These are phyloP conservation scores for Phytophthora vignae DNA, from an alignment of 352 stramenopile species.

Conservation along the genomic window DNA sequence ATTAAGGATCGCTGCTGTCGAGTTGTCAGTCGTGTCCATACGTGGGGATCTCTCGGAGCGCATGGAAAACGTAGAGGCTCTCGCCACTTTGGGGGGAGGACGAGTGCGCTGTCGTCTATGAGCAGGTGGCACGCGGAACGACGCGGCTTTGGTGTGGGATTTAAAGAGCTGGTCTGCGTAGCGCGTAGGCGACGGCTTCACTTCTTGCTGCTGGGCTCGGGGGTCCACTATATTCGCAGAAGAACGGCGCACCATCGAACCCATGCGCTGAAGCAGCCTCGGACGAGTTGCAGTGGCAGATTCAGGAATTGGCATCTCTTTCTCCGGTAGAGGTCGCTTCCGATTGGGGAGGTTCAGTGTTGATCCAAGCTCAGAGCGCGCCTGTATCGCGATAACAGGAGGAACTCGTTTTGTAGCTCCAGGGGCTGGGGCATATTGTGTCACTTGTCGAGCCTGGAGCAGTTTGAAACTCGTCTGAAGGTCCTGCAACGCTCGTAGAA, in stretches of 20 bases:
- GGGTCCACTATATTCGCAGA: slow-evolving; percentile 5
- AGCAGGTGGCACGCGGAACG: background rate
- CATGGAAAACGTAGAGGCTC: slow-evolving; percentile 1
- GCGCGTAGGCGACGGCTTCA: slow-evolving; percentile 28
- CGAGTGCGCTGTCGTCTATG: background rate
- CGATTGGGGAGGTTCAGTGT: background rate
- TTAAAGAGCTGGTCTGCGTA: slow-evolving; percentile 39
- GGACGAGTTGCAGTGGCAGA: background rate
- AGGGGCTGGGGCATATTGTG: background rate
- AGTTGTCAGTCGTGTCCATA: background rate
- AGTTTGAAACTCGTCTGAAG: slow-evolving; percentile 27
- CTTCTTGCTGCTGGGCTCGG: background rate
- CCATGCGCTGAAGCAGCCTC: slow-evolving; percentile 28
- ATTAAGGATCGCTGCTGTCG: background rate
- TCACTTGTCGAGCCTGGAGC: slow-evolving; percentile 9
- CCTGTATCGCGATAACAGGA: no score
- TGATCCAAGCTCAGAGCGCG: background rate
- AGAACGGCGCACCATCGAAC: slow-evolving; percentile 22
- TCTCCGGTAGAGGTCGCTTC: background rate
- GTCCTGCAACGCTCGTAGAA: slow-evolving; percentile 27
- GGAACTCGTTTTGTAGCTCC: background rate
- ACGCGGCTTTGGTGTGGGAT: background rate
- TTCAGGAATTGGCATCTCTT: background rate
- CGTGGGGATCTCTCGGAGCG: background rate
- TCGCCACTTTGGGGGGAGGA: background rate